phyloP scores from a whole-genome alignment of 2,329 filamentous ascomycete genomes.

The Colletotrichum magnum region DNA sequence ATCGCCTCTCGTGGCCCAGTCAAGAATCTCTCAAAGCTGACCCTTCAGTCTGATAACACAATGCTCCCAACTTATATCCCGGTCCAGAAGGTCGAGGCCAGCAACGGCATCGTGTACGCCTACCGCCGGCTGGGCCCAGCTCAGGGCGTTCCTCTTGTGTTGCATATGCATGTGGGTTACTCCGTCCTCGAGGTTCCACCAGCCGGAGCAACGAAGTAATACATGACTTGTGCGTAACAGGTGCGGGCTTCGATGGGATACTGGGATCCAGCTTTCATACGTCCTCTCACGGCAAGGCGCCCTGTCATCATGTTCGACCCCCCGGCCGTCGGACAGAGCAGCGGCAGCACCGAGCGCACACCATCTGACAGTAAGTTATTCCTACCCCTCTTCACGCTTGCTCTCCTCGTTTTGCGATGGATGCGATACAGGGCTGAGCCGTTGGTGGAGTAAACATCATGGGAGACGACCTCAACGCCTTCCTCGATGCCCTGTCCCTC shows the following conservation, averaged over 20 bases:
- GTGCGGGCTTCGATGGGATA: slow-evolving; percentile 31
- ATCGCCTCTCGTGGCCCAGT: no score
- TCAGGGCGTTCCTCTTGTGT: slow-evolving; percentile 24
- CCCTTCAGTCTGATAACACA: no score
- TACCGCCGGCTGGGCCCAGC: slow-evolving; percentile 21
- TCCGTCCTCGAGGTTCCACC: no score
- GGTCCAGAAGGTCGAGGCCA: slow-evolving; percentile 22
- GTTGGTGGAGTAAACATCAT: slow-evolving; percentile 11
- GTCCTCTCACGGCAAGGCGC: slow-evolving; percentile 10
- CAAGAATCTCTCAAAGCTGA: background rate
- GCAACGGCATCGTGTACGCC: slow-evolving; percentile 28
- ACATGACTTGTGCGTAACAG: background rate
- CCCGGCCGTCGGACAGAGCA: slow-evolving; percentile 23
- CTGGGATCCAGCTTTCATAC: slow-evolving; percentile 32
- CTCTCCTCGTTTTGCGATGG: no score
- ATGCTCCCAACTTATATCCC: slow-evolving; percentile 31
- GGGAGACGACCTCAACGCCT: slow-evolving; percentile 29
- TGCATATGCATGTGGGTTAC: slow-evolving; percentile 30
- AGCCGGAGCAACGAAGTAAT: no score
- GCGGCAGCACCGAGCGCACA: slow-evolving; percentile 11
- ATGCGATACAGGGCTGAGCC: background rate
- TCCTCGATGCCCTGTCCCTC: slow-evolving; percentile 24
- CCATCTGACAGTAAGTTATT: slow-evolving; percentile 16
- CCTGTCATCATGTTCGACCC: slow-evolving; percentile 36
- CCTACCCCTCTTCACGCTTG: background rate